Base-by-base conservation (phyloP, 805 yeast genomes). In the Saturnispora halmiae region DNA sequence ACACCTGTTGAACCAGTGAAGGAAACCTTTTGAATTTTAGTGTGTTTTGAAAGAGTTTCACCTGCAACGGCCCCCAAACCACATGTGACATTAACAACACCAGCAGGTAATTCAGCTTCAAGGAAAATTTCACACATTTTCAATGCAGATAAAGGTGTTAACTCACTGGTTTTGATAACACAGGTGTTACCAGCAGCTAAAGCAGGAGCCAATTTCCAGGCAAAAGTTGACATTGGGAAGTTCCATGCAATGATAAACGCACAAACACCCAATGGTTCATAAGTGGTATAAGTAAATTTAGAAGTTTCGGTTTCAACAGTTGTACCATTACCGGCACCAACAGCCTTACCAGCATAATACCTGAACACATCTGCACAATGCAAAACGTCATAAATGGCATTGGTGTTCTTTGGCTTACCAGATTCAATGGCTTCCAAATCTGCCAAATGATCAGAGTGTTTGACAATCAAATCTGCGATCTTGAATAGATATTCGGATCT, bases 341-440 rank as follows among this genome's bases (percentile, higher is more conserved):
- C 84, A 38, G 86, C 82, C 72, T 78, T 75, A 19, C 92, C 90
- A 32, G 85, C 86, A 53, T 74, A 73, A 55, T 78, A 79, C 50
- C 73, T 72, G 61, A 78, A 66, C 28, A 73, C 72, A 46, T 65
- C 72, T 29, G 74, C 69, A 30, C 75, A 64, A 44, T 73, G 78
- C 15, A 66, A 67, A 31, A 83, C 70, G 53, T 83, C 94, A 44
- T 61, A 70, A 27, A 67, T 61, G 20, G 82, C 74, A 56, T 75
- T 75, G 28, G 67, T 56, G 19, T 60, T 57, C 40, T 66, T 63
- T 34, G 79, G 73, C 54, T 76, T 77, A 48, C 83, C 83, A 35
- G 74, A 65, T 54, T 76, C 82, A 44, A 67, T 58, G 24, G 80
- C 71, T 57, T 77, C 83, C 22, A 77, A 59, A 42, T 70, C 72